Evolutionary conservation across 805 yeast genomes (phyloP), one percentile per base, ranked within the genome.

Genomic region (Cephaloascus albidus): DNA sequence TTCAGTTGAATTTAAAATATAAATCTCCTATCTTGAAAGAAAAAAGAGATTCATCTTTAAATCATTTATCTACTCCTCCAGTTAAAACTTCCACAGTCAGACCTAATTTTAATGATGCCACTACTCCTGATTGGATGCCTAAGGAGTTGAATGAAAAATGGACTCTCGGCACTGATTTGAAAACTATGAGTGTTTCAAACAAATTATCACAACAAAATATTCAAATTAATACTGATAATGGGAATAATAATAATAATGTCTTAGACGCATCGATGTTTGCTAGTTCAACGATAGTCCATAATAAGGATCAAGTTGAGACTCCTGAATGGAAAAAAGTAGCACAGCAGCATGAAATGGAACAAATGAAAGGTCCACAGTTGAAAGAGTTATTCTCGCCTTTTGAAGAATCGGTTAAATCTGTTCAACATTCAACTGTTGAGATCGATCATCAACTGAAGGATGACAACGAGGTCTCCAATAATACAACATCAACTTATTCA

Each of bases 81-180:
- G 28, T 23, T 23, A 23, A 23, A 23, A 23, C 28, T 8, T 23
- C 28, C 28, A 23, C 28, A 8, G 28, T 23, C 12, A 23, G 12
- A 23, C 12, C 28, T 6, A 12, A 23, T 23, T 23, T 23, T 6
- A 23, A 23, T 23, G 12, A 23, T 12, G 12, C 33, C 6, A 31
- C 10, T n/a, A 31, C 33, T 15, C 33, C 33, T 8, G 33, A 31
- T n/a, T 31, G 33, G 33, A 31, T 31, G 33, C 33, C 33, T 16
- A 31, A 31, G 14, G 33, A 31, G 33, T 31, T 31, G 33, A 31
- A 14, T n/a, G 33, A 31, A 16, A 14, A 16, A 14, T 31, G 33
- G 33, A n/a, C 6, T 31, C n/a, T 31, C 33, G 28, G 12, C 10
- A n/a, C n/a, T n/a, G 28, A 23, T 23, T 23, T 23, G 28, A 23